Evolutionary conservation across 768 basidiomycete species (phyloP).

Genomic region (Cyclocybe aegerita): DNA sequence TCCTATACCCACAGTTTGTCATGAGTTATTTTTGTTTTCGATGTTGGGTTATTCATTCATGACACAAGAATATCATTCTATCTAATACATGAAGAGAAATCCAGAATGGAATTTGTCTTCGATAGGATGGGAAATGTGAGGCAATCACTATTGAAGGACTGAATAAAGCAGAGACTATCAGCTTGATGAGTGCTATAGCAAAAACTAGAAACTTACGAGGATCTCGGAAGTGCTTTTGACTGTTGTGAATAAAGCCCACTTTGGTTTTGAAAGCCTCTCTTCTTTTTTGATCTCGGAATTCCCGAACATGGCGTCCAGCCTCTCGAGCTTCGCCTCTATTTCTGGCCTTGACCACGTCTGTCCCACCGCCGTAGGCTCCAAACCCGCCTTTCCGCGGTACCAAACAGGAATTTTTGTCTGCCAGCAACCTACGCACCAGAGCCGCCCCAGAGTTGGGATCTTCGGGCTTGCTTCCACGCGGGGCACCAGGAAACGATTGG

Average conservation of each 20-base stretch:
- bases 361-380: constrained; percentile 82
- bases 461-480: constrained; percentile 41
- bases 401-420: constrained; percentile 82
- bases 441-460: constrained; percentile 75
- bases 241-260: constrained; percentile 77
- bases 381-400: constrained; percentile 85
- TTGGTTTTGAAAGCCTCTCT: constrained; percentile 85
- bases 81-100: constrained; percentile 5
- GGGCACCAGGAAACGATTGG: constrained; percentile 64
- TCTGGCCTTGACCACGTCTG: constrained; percentile 82
- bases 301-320: constrained; percentile 82
- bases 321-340: constrained; percentile 95
- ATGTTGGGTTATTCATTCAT: constrained; percentile 5
- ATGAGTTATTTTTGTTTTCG: constrained; percentile 3
- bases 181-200: not conserved
- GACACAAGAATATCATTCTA: constrained; percentile 13
- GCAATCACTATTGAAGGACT: constrained; percentile 28
- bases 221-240: constrained; percentile 87
- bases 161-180: constrained; percentile 7
- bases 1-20: constrained; percentile 10
- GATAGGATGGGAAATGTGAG: not conserved
- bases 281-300: constrained; percentile 78
- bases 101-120: not conserved
- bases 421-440: constrained; percentile 73
- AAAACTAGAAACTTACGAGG: constrained; percentile 48